A percentile compares a stretch with the other conserved stretches of the same genome.
Conservation (phyloP, 2,329 filamentous ascomycete species). For the Thelonectria rubi region DNA sequence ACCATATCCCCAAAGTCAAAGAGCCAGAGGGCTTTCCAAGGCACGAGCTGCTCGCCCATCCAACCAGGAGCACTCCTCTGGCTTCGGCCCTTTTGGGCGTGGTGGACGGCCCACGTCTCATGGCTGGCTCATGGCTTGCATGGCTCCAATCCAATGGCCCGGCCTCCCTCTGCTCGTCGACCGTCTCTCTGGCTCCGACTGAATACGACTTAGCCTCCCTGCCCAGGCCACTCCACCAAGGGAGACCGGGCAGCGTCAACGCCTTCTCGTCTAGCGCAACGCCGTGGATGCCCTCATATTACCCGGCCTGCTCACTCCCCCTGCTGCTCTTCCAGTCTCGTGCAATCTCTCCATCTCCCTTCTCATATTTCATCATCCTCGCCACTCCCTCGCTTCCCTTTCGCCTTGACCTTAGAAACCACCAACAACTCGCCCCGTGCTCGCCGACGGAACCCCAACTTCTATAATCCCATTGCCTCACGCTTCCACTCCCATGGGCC, state of each 20-base stretch:
- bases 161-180: slow-evolving; percentile 13
- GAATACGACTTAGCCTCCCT: slow-evolving; percentile 30
- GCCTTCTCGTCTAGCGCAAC: slow-evolving; percentile 42
- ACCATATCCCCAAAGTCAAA: slow-evolving; percentile 24
- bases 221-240: slow-evolving; percentile 35
- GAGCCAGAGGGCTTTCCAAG: slow-evolving; percentile 15
- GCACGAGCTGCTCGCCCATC: not conserved
- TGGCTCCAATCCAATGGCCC: slow-evolving; percentile 2
- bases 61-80: not conserved
- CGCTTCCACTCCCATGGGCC: slow-evolving; percentile 34
- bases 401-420: not conserved
- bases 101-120: slow-evolving; percentile 7
- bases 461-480: not conserved
- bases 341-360: slow-evolving; percentile 13
- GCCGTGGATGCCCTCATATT: slow-evolving; percentile 45
- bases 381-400: not conserved
- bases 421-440: not conserved
- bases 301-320: slow-evolving; percentile 34
- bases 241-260: slow-evolving; percentile 41
- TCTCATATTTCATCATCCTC: not conserved
- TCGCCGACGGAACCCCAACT: not conserved
- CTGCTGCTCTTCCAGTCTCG: slow-evolving; percentile 24
- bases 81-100: not conserved
- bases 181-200: slow-evolving; percentile 23
- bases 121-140: not conserved